Percentiles rank a stretch among this genome's conserved stretches.
Evolutionary conservation across 106 monocot genomes (phyloP).

Genomic region (Cymbidium sinense): DNA sequence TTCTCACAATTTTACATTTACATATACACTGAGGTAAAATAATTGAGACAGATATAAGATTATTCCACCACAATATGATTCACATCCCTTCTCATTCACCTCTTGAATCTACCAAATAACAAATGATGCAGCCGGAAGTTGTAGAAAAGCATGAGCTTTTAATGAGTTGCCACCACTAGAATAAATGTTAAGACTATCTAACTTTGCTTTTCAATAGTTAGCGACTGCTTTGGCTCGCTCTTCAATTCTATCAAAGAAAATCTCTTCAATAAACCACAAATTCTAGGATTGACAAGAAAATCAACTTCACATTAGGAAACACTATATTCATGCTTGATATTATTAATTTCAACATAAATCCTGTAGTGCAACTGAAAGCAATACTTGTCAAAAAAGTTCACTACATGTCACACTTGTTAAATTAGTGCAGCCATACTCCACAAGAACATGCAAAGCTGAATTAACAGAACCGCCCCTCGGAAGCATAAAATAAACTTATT

Average conservation of each 20-base stretch:
- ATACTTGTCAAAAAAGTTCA: slow-evolving; percentile 13
- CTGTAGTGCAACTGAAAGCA: slow-evolving; percentile 52
- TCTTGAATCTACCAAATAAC: no score
- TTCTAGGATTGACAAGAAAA: slow-evolving; percentile 67
- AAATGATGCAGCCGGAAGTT: slow-evolving; percentile 83
- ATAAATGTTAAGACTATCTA: slow-evolving; percentile 57
- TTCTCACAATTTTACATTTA: no score
- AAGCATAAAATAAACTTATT: slow-evolving; percentile 28
- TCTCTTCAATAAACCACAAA: slow-evolving; percentile 35
- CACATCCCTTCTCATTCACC: no score
- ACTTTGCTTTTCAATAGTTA: slow-evolving; percentile 63
- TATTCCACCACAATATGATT: no score
- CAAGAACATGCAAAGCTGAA: neutral
- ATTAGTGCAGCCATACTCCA: slow-evolving; percentile 13
- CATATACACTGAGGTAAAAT: no score
- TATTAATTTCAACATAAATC: slow-evolving; percentile 12
- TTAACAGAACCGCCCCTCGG: slow-evolving; percentile 18
- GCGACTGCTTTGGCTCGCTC: slow-evolving; percentile 61
- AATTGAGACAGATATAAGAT: no score
- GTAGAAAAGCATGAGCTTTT: slow-evolving; percentile 86
- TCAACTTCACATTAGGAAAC: slow-evolving; percentile 41
- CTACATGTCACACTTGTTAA: slow-evolving; percentile 2
- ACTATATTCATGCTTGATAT: slow-evolving; percentile 26
- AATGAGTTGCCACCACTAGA: slow-evolving; percentile 71
- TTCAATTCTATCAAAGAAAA: slow-evolving; percentile 30